Evolutionary conservation across 345 rosid genomes (phyloP), one percentile per base, ranked within the genome.

Genomic region (Lumnitzera littorea): DNA sequence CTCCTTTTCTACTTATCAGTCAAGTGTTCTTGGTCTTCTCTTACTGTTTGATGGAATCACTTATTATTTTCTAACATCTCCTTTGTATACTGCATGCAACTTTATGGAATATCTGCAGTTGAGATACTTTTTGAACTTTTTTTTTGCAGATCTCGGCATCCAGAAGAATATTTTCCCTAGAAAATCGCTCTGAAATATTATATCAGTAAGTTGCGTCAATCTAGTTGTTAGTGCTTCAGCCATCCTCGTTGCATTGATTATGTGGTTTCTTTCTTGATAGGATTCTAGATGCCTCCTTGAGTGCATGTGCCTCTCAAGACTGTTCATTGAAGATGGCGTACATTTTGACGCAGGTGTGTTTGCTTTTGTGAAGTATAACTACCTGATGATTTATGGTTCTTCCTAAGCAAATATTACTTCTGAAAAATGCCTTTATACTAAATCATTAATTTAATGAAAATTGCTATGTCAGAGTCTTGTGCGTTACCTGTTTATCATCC

Each of bases 261-360:
- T 51, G 62, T 57, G 75, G 72, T 46, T 63, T 53, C 67, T 50
- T 56, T 77, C 24, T 72, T 74, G 59, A 57, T 86, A 91, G 98
- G 82, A 78, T 87, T 71, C 96, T 92, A 75, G 98, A 89, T 81
- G 89, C 89, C 53, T 84, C 87, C 57, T 82, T 89, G 70, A 79
- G 81, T 70, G 88, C 98, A 69, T 85, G 96, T 50, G 95, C 96
- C 69, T 92, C 98, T 77, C 91, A 84, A 24, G 98, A 92, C 74
- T 87, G 98, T 74, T 84, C 96, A 36, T 67, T 92, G 72, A 87
- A 79, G 84, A 92, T 92, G 96, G 94, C 97, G 12, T 87, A 80
- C 70, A 77, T 81, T 52, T 76, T 85, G 73, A 82, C 77, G 70
- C 97, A 89, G 90, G 98, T 88, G 50, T 24, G 49, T 48, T 41